Base-by-base conservation (phyloP, 106 monocot genomes). In the Triglochin maritima region DNA sequence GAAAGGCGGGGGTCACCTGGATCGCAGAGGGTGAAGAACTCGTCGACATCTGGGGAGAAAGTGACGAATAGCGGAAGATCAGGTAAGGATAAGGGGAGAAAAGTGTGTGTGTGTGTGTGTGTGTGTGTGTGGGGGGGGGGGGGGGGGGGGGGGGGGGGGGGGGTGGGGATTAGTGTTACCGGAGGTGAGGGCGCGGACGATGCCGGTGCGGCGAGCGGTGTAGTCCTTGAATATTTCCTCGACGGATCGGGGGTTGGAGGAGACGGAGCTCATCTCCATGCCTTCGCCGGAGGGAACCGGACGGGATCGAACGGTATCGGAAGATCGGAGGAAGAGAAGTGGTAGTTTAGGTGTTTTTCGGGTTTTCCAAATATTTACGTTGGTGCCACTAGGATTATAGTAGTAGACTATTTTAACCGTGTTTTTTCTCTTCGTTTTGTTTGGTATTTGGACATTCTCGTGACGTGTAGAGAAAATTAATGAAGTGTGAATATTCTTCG, bases 1-100 rank as follows among this genome's bases (percentile, higher is more conserved):
- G 49, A 52, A 50, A 15, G 17, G 17, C n/a, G 6, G 5, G 7
- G 47, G 44, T 79, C 71, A 93, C 92, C 92, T 61, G 93, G 93
- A 80, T 89, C 88, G 64, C 93, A 93, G 64, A 71, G 73, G n/a
- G 67, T 45, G 74, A 84, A 93, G 79, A 93, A 93, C 57, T 86
- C 84, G 16, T 89, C 89, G 41, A 93, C 93, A 71, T 93, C 93
- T 86, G 84, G 43, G 14, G 55, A 47, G 44, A 72, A 17, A 14
- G 53, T 64, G 62, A 8, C 17, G 55, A 44, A 44, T 6, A 48
- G 59, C 6, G 4, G 8, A 51, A 15, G 41, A 68, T 43, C 41
- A 49, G 9, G 8, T 9, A 17, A 42, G 3, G 7, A 12, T 5
- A 45, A 9, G 48, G 14, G 6, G 10, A 17, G 6, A 45, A n/a